These are phyloP conservation scores for Diversispora epigaea DNA, from an alignment of 192 early-diverging fungal species.

Conservation along the genomic window DNA sequence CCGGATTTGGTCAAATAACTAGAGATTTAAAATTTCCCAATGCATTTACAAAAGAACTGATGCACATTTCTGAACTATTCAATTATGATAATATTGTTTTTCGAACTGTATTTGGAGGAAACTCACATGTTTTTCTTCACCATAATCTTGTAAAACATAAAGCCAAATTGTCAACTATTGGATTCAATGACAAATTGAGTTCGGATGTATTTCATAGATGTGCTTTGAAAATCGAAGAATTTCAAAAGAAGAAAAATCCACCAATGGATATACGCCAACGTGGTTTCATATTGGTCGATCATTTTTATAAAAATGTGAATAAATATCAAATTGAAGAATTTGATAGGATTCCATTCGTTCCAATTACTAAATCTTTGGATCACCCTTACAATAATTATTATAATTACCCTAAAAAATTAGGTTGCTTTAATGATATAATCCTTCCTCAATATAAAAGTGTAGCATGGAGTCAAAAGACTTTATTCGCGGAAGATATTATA, in stretches of 20 bases:
- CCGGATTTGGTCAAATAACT: background rate
- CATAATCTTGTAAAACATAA: background rate
- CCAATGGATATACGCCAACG: conserved; percentile 9
- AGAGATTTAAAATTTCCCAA: background rate
- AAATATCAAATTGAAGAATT: background rate
- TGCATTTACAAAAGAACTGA: background rate
- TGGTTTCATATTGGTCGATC: conserved; percentile 5
- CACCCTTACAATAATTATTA: background rate
- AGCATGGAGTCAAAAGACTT: conserved; percentile 4
- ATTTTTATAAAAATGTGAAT: conserved; percentile 6
- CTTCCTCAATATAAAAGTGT: conserved; percentile 11
- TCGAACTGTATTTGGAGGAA: conserved; percentile 2
- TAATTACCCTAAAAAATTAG: background rate
- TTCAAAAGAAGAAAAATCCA: background rate
- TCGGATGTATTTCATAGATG: background rate
- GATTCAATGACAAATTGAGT: background rate
- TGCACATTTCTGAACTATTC: too few species aligned
- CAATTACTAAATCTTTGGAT: background rate
- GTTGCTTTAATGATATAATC: conserved; percentile 7
- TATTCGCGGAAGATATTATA: conserved; percentile 14
- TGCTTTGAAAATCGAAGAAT: conserved; percentile 9
- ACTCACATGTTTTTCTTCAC: background rate
- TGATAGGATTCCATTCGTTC: conserved; percentile 3
- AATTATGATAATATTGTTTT: background rate
- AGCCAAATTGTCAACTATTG: background rate